Base-by-base conservation (phyloP, 2,329 filamentous ascomycete genomes). In the Bipolaris gigantea region DNA sequence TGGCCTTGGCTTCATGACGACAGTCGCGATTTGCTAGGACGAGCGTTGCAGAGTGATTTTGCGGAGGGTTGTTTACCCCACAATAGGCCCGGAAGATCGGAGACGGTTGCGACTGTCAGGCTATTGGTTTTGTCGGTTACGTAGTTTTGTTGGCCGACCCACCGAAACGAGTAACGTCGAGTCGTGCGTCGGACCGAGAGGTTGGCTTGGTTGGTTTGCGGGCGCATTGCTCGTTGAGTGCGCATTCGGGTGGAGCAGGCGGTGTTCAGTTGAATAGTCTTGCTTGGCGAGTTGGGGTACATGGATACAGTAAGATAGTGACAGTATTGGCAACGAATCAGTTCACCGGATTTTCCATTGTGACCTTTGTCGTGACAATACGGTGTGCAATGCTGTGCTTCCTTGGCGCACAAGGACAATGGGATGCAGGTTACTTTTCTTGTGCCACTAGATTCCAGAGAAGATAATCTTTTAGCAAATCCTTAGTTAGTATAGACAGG, bases 401-500 rank as follows among this genome's bases (percentile, higher is more conserved):
- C 70, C 73, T 4, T 71, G 60, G 4, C 75, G 73, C 38, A 71
- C 69, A 15, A 77, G 65, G 0, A 80, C 74, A 18, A 72, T 76
- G 21, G 77, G 71, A 52, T 68, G 67, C n/a, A 79, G 13, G 27
- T 10, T 30, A 30, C 76, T 11, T 63, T 49, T 40, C 69, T 57
- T 0, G 76, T 75, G 33, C 66, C 60, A 0, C 74, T 62, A 0
- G 80, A 57, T 0, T 79, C 79, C 76, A 10, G 76, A 79, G 21
- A 64, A 50, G 10, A 79, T 76, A 68, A 21, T 59, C 59, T 5
- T 65, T 67, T 67, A 1, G 77, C 79, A 10, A 75, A 50, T 2
- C 71, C 74, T 35, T 60, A 60, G 4, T 74, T 68, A 41, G 79
- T 76, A 25, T 69, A 71, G 5, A 71, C 67, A 0, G 78, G 79